Evolutionary conservation across 2,329 filamentous ascomycete genomes (phyloP).

Genomic region (Penicillium frequentans): DNA sequence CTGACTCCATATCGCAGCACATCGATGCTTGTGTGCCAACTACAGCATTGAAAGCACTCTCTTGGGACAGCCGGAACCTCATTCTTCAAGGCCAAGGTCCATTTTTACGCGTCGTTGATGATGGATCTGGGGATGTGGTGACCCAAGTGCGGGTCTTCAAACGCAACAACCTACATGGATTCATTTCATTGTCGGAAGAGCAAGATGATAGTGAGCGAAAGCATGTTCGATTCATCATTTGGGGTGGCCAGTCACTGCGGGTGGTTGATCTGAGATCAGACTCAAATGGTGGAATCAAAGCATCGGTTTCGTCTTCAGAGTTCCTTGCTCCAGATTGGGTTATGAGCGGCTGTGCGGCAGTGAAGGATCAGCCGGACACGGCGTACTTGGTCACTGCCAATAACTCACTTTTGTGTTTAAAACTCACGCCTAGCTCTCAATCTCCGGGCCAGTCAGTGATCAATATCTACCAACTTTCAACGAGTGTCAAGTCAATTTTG

Average conservation of each 20-base stretch:
- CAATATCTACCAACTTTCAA: constrained; percentile 44
- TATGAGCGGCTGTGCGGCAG: constrained; percentile 59
- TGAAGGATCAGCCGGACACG: constrained; percentile 26
- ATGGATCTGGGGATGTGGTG: constrained; percentile 29
- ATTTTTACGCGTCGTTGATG: constrained; percentile 35
- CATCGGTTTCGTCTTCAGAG: constrained; percentile 41
- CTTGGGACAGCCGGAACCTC: constrained; percentile 25
- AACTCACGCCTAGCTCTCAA: constrained; percentile 14
- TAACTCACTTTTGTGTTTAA: constrained; percentile 69
- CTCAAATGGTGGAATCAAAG: constrained; percentile 22
- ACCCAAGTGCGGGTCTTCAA: constrained; percentile 34
- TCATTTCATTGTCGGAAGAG: constrained; percentile 24
- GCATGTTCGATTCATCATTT: constrained; percentile 53
- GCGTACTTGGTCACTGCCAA: constrained; percentile 78
- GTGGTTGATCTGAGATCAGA: constrained; percentile 34
- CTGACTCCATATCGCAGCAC: constrained; percentile 31
- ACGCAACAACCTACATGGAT: constrained; percentile 42
- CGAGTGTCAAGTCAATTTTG: constrained; percentile 71
- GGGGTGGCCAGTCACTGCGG: constrained; percentile 65
- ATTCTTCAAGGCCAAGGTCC: constrained; percentile 43
- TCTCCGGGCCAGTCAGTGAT: constrained; percentile 23
- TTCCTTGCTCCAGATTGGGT: constrained; percentile 71
- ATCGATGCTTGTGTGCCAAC: constrained; percentile 46
- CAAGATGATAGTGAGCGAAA: constrained; percentile 12
- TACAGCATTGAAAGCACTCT: constrained; percentile 38